Percentiles rank a stretch among this genome's conserved stretches.
phyloP scores from a whole-genome alignment of 257 asterid genomes.

The Craterostigma plantagineum region DNA sequence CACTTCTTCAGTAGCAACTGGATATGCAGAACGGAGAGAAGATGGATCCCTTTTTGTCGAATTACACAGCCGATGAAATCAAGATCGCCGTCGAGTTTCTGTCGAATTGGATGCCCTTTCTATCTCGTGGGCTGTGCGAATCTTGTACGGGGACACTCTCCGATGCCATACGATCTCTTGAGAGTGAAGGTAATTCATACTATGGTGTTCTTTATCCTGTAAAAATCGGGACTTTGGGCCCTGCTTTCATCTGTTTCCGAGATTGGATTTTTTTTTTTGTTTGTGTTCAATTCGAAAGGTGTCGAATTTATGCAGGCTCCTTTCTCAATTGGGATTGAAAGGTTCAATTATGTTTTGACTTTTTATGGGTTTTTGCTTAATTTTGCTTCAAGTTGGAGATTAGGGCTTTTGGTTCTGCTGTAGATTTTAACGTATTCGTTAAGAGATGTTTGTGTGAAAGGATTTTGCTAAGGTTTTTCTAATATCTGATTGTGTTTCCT shows the following conservation, averaged over 20 bases:
- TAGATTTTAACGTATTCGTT: background rate
- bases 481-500: too few relatives aligned
- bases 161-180: slow-evolving; percentile 46
- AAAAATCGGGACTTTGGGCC: background rate
- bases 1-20: too few relatives aligned
- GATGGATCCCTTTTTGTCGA: slow-evolving; percentile 35
- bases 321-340: too few relatives aligned
- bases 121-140: slow-evolving; percentile 66
- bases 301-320: too few relatives aligned
- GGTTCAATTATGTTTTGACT: too few relatives aligned
- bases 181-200: slow-evolving; percentile 8
- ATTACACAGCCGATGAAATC: slow-evolving; percentile 38
- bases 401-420: slow-evolving; percentile 1
- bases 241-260: background rate
- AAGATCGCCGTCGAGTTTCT: slow-evolving; percentile 66
- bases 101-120: slow-evolving; percentile 82
- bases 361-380: too few relatives aligned
- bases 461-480: too few relatives aligned
- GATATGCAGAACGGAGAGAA: background rate
- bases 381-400: background rate
- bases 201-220: background rate
- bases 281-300: too few relatives aligned
- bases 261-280: background rate
- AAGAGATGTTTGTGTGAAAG: too few relatives aligned
- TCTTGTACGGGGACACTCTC: slow-evolving; percentile 31